Conservation (phyloP, 352 stramenopile species). For the Globisporangium cystogenes region DNA sequence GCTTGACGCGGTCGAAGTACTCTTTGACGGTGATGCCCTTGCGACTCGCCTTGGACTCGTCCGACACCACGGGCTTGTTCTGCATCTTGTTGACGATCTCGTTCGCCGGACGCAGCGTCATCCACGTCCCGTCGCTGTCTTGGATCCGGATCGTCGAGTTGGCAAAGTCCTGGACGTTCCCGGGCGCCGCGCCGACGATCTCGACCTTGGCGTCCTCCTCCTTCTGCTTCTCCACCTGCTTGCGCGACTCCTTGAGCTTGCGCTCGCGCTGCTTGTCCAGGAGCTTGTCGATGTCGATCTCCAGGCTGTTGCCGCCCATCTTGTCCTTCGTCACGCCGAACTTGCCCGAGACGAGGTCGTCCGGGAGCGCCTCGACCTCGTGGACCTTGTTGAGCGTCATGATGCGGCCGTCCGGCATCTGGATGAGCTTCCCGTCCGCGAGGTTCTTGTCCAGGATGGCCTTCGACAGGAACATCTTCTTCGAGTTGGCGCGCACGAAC, state of each 20-base stretch:
- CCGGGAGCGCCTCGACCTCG: conserved; percentile 72
- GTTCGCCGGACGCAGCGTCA: conserved; percentile 66
- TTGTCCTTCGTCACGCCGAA: conserved; percentile 22
- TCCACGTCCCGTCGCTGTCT: conserved; percentile 81
- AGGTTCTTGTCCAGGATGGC: conserved; percentile 85
- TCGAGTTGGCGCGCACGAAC: conserved; percentile 78
- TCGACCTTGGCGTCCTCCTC: conserved; percentile 47
- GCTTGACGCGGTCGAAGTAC: conserved; percentile 84
- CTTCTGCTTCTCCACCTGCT: conserved; percentile 17
- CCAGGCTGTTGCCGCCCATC: conserved; percentile 23
- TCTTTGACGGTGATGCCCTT: conserved; percentile 83
- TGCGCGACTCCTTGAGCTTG: conserved; percentile 37
- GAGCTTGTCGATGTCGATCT: conserved; percentile 75
- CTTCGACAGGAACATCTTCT: conserved; percentile 80
- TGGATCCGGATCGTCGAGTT: conserved; percentile 79
- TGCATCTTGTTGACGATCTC: conserved; percentile 81
- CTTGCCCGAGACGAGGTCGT: conserved; percentile 60
- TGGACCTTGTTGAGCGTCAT: conserved; percentile 85
- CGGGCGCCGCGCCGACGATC: conserved; percentile 42
- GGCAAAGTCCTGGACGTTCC: conserved; percentile 59
- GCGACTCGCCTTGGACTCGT: conserved; percentile 61
- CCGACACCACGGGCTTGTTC: conserved; percentile 52
- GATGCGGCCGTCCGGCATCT: conserved; percentile 65
- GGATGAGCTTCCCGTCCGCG: conserved; percentile 64
- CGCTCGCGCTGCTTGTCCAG: conserved; percentile 65